Evolutionary conservation across 192 early-diverging fungal genomes (phyloP), one percentile per base, ranked within the genome.

Genomic region (Umbelopsis sp.): DNA sequence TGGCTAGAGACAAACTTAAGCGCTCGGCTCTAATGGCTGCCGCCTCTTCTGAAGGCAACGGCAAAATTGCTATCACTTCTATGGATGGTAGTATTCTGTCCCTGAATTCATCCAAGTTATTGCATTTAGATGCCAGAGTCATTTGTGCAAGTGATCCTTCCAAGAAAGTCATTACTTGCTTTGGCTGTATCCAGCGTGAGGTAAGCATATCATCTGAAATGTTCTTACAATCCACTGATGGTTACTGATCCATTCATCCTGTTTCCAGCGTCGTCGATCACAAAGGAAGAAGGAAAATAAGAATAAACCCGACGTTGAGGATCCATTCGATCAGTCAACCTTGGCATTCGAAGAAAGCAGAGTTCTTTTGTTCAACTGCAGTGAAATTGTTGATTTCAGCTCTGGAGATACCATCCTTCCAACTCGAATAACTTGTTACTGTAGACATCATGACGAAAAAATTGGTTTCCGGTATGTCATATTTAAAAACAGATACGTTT

Each of bases 351-450:
- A 96, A 74, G 87, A 91, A 65, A 85, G 88, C 72, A 92, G 92
- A 49, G 91, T 96, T 22, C 76, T 97, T 1, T 87, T 97, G 12
- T 97, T 97, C 75, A 97, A 97, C 78, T 94, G 93, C 81, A 86
- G 83, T 66, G 91, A 92, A 38, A 81, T 94, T 53, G 87, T 96
- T 22, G 94, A 97, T 74, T 96, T 98, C 67, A 89, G 85, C 79
- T 89, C 90, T 59, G 97, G 97, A 52, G 96, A 97, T 75, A 89
- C 91, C 0, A 89, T 94, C 65, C 82, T 98, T 34, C 96, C 97
- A 25, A 94, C 95, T n/a, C 87, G 97, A 44, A 95, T 98, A 67
- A 97, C 97, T 12, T 98, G 97, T 84, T 98, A 98, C 73, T 97
- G 95, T 79, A 86, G 97, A 14, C 97, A 98, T 73, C 96, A 97